Percentiles rank a stretch among this genome's conserved stretches.
Conservation (phyloP, 352 stramenopile species). For the Globisporangium mamillatum region DNA sequence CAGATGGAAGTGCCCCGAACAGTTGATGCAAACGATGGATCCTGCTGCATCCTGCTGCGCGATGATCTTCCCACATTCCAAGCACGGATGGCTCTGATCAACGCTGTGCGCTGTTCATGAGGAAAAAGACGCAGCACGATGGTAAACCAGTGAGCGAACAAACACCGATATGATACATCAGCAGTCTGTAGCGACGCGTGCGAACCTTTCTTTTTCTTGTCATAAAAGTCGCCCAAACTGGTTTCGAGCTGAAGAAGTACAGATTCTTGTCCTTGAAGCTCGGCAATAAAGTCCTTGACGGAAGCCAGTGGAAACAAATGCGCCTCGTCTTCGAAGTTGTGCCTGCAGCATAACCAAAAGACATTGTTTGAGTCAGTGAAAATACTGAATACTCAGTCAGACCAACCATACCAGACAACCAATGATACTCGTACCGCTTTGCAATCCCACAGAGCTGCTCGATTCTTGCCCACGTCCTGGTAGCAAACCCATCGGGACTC, state of each 20-base stretch:
- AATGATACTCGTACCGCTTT: conserved; percentile 34
- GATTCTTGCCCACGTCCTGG: conserved; percentile 26
- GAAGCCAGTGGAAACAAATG: conserved; percentile 61
- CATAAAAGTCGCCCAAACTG: conserved; percentile 9
- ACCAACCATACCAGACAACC: too few species aligned
- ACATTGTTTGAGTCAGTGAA: not conserved
- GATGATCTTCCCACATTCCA: conserved; percentile 39
- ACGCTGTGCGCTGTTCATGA: not conserved
- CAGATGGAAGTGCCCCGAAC: conserved; percentile 48
- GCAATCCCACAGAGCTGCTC: conserved; percentile 45
- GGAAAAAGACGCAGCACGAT: not conserved
- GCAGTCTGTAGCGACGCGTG: not conserved
- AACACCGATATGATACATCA: not conserved
- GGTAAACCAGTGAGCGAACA: not conserved
- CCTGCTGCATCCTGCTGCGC: conserved; percentile 24
- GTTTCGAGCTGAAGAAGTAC: conserved; percentile 34
- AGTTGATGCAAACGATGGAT: conserved; percentile 52
- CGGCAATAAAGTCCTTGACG: conserved; percentile 30
- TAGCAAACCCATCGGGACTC: conserved; percentile 23
- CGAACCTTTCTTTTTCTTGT: conserved; percentile 10
- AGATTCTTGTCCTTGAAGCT: conserved; percentile 32
- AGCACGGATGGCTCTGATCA: conserved; percentile 20
- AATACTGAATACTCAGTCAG: not conserved
- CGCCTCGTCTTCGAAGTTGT: conserved; percentile 62
- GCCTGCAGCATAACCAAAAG: conserved; percentile 18